Conservation (phyloP, 2,329 filamentous ascomycete species). For the Chaetothyriales sp. region DNA sequence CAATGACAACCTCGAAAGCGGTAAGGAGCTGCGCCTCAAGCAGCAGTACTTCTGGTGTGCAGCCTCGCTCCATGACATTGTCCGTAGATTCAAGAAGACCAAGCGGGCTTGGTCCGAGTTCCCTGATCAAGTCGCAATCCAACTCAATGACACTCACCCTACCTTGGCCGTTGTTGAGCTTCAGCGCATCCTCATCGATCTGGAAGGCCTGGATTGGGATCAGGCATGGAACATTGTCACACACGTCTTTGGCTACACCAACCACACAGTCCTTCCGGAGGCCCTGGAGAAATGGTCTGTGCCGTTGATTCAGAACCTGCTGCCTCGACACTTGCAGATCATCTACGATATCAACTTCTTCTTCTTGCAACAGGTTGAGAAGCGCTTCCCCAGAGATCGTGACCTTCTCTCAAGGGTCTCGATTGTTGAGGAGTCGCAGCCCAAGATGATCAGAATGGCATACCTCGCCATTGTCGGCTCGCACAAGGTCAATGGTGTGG, state of each 20-base stretch:
- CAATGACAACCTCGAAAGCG: constrained; percentile 90
- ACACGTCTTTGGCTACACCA: constrained; percentile 83
- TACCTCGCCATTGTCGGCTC: constrained; percentile 89
- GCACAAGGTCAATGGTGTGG: constrained; percentile 98
- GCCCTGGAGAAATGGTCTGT: constrained; percentile 98
- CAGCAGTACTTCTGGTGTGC: constrained; percentile 99
- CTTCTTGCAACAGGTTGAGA: constrained; percentile 85
- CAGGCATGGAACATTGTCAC: constrained; percentile 73
- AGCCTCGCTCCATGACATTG: constrained; percentile 87
- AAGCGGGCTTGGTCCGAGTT: constrained; percentile 85
- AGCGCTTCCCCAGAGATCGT: constrained; percentile 73
- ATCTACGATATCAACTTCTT: constrained; percentile 96
- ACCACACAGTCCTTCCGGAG: constrained; percentile 94
- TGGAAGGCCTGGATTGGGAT: constrained; percentile 86
- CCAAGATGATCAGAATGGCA: constrained; percentile 98
- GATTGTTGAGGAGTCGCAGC: constrained; percentile 90
- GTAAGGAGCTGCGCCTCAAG: constrained; percentile 93
- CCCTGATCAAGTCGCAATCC: constrained; percentile 86
- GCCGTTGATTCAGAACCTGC: constrained; percentile 73
- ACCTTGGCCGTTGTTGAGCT: constrained; percentile 92
- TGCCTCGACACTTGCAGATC: constrained; percentile 87
- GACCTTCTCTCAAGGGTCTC: constrained; percentile 79
- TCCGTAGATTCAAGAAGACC: constrained; percentile 95
- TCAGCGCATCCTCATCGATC: constrained; percentile 77
- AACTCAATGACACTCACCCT: constrained; percentile 95